Conservation (phyloP, 2,329 filamentous ascomycete genomes). For the Bertia moriformis region DNA sequence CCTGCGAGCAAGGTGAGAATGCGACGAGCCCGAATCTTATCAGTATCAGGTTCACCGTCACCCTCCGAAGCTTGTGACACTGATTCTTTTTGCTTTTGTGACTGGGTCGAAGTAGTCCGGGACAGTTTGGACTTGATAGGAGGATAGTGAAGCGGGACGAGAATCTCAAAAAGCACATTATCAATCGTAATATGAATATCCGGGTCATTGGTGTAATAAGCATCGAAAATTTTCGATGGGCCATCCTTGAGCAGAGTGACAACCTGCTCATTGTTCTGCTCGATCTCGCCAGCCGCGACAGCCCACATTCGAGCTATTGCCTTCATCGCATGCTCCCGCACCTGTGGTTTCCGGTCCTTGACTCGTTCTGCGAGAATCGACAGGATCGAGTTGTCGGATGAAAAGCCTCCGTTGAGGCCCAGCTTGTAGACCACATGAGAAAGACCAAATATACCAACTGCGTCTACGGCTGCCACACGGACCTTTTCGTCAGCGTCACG, state of each 20-base stretch:
- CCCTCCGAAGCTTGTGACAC: conserved; percentile 46
- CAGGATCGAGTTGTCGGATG: conserved; percentile 40
- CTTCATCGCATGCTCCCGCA: conserved; percentile 45
- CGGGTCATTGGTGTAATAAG: conserved; percentile 47
- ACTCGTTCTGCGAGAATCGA: conserved; percentile 45
- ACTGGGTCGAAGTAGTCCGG: conserved; percentile 43
- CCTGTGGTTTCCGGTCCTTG: conserved; percentile 44
- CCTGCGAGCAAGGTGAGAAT: conserved; percentile 43
- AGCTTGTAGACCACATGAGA: conserved; percentile 43
- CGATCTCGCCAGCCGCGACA: conserved; percentile 48
- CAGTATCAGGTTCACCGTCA: conserved; percentile 42
- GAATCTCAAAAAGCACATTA: conserved; percentile 40
- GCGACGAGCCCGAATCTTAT: conserved; percentile 43
- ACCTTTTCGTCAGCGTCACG: conserved; percentile 51
- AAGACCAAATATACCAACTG: conserved; percentile 41
- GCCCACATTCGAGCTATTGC: conserved; percentile 50
- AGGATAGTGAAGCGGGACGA: conserved; percentile 47
- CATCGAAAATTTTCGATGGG: conserved; percentile 47
- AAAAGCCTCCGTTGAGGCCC: conserved; percentile 43
- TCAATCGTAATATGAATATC: conserved; percentile 47
- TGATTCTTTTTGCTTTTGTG: conserved; percentile 48
- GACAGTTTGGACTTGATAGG: conserved; percentile 42
- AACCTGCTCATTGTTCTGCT: conserved; percentile 40
- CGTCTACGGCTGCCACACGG: conserved; percentile 43
- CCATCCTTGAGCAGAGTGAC: conserved; percentile 39